Base-by-base conservation (phyloP, 441 rosid species). In the Lagerstroemia fauriei region DNA sequence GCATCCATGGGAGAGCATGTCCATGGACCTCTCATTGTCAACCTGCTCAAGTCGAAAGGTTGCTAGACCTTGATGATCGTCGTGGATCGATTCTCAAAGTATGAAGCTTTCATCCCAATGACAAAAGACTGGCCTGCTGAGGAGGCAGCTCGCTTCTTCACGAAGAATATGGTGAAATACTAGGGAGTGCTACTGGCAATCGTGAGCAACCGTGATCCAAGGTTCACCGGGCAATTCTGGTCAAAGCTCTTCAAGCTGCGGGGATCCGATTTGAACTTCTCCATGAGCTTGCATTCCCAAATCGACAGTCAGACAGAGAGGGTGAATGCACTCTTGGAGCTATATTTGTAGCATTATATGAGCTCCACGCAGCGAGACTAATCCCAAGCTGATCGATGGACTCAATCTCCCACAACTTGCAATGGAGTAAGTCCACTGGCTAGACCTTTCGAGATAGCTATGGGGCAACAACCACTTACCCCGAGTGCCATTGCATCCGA, bases 1-100 rank as follows among this genome's bases (percentile, higher is more conserved):
- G 41, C 61, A 27, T 25, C 80, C 80, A 77, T 77, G 70, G 70
- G 80, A 59, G 48, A 77, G 80, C 29, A 12, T 77, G 3, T 61
- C 70, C 14, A 77, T 53, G 80, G 80, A 77, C 53, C n/a, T n/a
- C 63, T 78, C 53, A 78, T 59, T 41, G 1, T 65, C 2, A 24
- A 34, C 16, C 27, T 78, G 11, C 80, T 24, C 6, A 78, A 38
- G 56, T 78, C 17, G 4, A 31, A 78, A 29, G 80, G 80, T 24
- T 27, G 34, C 53, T 18, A 47, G 22, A 78, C 22, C 9, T n/a
- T 63, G 0, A 65, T 78, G 73, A 32, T 59, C 14, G 31, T 59
- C 22, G 80, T 78, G 9, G 80, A 76, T 16, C 1, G 80, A 20
- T 78, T 78, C 72, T 22, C 31, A 0, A 78, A 61, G 47, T 41